These are phyloP conservation scores for Margaritispora aquatica DNA, from an alignment of 495 filamentous ascomycete species.

Conservation along the genomic window DNA sequence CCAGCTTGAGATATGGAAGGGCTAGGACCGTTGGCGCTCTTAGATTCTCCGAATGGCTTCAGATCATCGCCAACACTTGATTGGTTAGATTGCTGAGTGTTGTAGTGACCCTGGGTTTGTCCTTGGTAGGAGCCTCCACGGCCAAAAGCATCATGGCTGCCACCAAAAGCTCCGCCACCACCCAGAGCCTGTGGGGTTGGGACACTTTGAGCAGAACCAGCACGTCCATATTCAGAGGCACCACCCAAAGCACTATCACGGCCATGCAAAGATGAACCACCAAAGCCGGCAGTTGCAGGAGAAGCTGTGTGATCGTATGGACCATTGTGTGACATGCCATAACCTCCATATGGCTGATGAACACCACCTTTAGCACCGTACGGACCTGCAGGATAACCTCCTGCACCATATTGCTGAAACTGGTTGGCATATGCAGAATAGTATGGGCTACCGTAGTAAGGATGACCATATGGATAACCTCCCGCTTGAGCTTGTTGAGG, in stretches of 20 bases:
- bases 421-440: constrained; percentile 76
- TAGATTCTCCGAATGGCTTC: constrained; percentile 72
- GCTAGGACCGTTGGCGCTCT: constrained; percentile 68
- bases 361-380: constrained; percentile 70
- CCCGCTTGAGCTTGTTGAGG: constrained; percentile 54
- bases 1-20: constrained; percentile 75
- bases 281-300: constrained; percentile 66
- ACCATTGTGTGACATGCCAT: constrained; percentile 61
- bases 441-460: constrained; percentile 77
- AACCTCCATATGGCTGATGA: constrained; percentile 74
- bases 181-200: constrained; percentile 58
- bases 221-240: constrained; percentile 68
- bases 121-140: constrained; percentile 59
- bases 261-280: constrained; percentile 54
- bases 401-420: constrained; percentile 54
- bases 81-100: constrained; percentile 54
- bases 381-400: constrained; percentile 59
- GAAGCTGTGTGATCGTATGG: constrained; percentile 77
- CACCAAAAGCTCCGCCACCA: constrained; percentile 55
- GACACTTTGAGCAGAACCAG: constrained; percentile 65
- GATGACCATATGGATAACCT: constrained; percentile 67
- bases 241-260: constrained; percentile 55
- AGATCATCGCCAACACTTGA: constrained; percentile 58
- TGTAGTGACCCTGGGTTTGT: constrained; percentile 60
- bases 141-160: constrained; percentile 72